A percentile compares a stretch with the other conserved stretches of the same genome.
phyloP scores from a whole-genome alignment of 306 rosid genomes.

The Cicer cuneatum region DNA sequence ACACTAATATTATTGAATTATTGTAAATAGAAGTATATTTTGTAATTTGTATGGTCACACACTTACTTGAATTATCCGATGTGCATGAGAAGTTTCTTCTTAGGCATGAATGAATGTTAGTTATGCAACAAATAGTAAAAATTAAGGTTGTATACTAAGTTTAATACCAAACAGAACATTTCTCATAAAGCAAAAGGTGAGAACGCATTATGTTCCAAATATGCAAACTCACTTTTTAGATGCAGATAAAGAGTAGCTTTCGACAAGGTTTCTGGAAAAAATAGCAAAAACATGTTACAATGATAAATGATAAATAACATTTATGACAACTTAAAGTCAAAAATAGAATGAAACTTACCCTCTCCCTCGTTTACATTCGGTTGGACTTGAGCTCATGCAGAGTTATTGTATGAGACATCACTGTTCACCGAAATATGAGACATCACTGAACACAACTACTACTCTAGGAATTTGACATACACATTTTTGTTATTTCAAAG shows the following conservation, averaged over 20 bases:
- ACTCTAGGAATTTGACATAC: constrained; percentile 57
- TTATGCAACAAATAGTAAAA: constrained; percentile 50
- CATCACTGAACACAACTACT: not conserved
- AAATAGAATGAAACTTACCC: constrained; percentile 62
- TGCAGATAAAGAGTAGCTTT: constrained; percentile 72
- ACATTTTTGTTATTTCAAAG: constrained; percentile 56
- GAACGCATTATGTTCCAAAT: constrained; percentile 36
- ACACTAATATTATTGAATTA: no score
- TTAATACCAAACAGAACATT: constrained; percentile 24
- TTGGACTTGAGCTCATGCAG: constrained; percentile 69
- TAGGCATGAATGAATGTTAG: constrained; percentile 62
- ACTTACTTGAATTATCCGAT: not conserved
- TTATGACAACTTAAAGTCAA: not conserved
- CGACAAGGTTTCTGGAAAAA: constrained; percentile 84
- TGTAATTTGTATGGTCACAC: not conserved
- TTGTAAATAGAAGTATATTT: constrained; percentile 18
- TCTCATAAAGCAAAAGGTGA: constrained; percentile 14
- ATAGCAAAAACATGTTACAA: constrained; percentile 29
- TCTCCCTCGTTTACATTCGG: constrained; percentile 73
- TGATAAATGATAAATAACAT: constrained; percentile 4
- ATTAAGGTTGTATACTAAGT: constrained; percentile 29
- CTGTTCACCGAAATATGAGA: constrained; percentile 62
- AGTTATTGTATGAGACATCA: constrained; percentile 81
- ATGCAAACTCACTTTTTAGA: constrained; percentile 58
- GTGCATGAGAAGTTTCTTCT: constrained; percentile 75